Evolutionary conservation across 768 basidiomycete genomes (phyloP).

Genomic region (Leccinum fibrillosum): DNA sequence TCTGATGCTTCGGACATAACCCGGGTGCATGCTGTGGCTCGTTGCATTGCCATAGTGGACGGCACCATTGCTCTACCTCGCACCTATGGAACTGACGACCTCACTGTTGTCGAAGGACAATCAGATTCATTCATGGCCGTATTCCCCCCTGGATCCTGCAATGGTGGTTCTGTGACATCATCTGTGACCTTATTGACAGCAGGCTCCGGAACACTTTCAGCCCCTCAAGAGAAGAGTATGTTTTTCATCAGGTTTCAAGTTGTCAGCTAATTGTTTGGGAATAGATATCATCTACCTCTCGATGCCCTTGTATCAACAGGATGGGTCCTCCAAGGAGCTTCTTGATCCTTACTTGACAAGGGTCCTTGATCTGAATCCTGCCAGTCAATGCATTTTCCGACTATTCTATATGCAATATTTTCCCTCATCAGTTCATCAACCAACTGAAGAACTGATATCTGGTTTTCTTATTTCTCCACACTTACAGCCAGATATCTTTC

Average conservation of each 20-base stretch:
- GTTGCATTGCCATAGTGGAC: slow-evolving; percentile 52
- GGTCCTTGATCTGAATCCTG: slow-evolving; percentile 30
- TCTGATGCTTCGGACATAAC: background rate
- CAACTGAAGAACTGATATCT: background rate
- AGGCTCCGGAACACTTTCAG: slow-evolving; percentile 71
- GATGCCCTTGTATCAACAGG: slow-evolving; percentile 40
- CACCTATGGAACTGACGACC: slow-evolving; percentile 26
- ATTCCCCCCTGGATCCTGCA: slow-evolving; percentile 66
- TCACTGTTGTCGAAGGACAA: slow-evolving; percentile 15
- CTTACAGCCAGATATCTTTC: slow-evolving; percentile 39
- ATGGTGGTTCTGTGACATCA: slow-evolving; percentile 42
- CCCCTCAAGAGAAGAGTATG: slow-evolving; percentile 66
- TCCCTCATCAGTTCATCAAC: background rate
- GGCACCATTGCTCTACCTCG: slow-evolving; percentile 24
- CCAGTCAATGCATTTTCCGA: slow-evolving; percentile 40
- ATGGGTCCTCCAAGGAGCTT: slow-evolving; percentile 37
- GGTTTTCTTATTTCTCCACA: slow-evolving; percentile 23
- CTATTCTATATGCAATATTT: slow-evolving; percentile 53
- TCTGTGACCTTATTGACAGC: slow-evolving; percentile 63
- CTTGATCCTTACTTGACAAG: slow-evolving; percentile 54
- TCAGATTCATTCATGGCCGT: slow-evolving; percentile 67
- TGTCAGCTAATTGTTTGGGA: slow-evolving; percentile 2
- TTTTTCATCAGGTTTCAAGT: background rate
- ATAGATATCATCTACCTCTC: slow-evolving; percentile 61
- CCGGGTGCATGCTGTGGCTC: slow-evolving; percentile 33